phyloP scores from a whole-genome alignment of 139 green algal genomes.

The Chlorella vulgaris region DNA sequence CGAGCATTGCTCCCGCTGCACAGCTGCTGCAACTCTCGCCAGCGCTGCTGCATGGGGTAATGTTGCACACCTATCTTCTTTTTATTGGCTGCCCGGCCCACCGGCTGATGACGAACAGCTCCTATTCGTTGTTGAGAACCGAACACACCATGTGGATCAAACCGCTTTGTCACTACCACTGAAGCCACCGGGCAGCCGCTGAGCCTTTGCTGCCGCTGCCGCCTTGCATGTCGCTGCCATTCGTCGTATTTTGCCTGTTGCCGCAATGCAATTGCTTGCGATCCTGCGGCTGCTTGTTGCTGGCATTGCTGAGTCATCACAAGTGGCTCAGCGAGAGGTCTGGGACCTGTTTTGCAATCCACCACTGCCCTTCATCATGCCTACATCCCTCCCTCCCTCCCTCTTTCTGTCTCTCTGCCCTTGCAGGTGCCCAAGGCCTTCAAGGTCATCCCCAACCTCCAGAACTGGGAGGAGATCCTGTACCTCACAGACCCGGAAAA shows the following conservation, averaged over 20 bases:
- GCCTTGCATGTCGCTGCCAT: not conserved
- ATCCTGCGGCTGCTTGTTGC: too few species aligned
- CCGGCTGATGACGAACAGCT: slow-evolving; percentile 32
- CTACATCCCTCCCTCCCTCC: not conserved
- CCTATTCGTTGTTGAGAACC: slow-evolving; percentile 39
- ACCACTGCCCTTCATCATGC: not conserved
- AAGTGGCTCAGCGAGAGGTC: too few species aligned
- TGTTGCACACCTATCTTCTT: not conserved
- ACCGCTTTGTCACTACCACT: slow-evolving; percentile 39
- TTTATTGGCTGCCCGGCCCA: not conserved
- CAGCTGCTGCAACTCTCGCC: not conserved
- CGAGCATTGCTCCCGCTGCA: not conserved
- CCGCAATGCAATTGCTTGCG: too few species aligned
- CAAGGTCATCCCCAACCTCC: slow-evolving; percentile 96
- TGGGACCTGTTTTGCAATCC: too few species aligned
- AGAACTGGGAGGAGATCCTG: slow-evolving; percentile 98
- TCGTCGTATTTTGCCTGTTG: not conserved
- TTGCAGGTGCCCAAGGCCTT: slow-evolving; percentile 94
- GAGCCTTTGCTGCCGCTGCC: too few species aligned
- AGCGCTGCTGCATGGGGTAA: not conserved
- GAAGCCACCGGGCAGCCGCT: slow-evolving; percentile 6
- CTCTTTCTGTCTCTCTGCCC: too few species aligned
- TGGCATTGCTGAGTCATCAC: too few species aligned
- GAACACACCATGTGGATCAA: slow-evolving; percentile 20
- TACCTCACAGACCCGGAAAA: slow-evolving; percentile 87